These are phyloP conservation scores for Boletus sensibilis DNA, from an alignment of 768 basidiomycete species.

Conservation along the genomic window DNA sequence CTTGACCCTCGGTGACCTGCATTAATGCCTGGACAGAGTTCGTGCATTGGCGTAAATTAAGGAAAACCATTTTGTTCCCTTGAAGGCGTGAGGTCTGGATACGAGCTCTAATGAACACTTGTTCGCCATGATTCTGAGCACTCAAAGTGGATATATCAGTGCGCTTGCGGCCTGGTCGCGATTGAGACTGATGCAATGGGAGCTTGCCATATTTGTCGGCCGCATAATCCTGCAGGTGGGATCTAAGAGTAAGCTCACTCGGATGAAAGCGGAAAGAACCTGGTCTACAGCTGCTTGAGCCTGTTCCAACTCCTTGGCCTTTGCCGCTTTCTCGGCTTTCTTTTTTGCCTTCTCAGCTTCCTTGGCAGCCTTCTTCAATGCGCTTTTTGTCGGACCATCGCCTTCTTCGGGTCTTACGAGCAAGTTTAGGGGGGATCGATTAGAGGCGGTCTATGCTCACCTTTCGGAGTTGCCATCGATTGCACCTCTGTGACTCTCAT, in stretches of 20 bases:
- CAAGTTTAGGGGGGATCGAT: constrained; percentile 2
- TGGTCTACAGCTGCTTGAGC: constrained; percentile 65
- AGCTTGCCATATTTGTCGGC: constrained; percentile 80
- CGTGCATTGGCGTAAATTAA: constrained; percentile 85
- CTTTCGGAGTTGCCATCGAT: constrained; percentile 9
- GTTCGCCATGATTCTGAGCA: constrained; percentile 62
- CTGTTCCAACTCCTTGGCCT: constrained; percentile 72
- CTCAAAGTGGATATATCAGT: constrained; percentile 65
- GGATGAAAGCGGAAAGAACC: constrained; percentile 36
- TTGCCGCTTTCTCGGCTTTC: constrained; percentile 81
- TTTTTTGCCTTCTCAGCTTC: constrained; percentile 89
- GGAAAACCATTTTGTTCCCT: constrained; percentile 94
- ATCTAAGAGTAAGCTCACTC: constrained; percentile 19
- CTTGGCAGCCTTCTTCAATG: constrained; percentile 89
- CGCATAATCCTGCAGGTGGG: constrained; percentile 63
- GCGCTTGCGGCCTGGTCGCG: constrained; percentile 59
- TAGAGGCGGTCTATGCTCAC: constrained; percentile 3
- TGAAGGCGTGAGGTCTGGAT: constrained; percentile 90
- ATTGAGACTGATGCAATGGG: constrained; percentile 89
- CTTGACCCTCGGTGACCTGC: constrained; percentile 62
- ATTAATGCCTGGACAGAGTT: constrained; percentile 87
- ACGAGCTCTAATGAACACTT: constrained; percentile 82
- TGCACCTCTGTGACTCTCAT: constrained; percentile 2
- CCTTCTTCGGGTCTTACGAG: constrained; percentile 23
- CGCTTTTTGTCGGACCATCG: constrained; percentile 76